These are phyloP conservation scores for Aphanomyces astaci DNA, from an alignment of 352 stramenopile genomes.

Conservation along the genomic window DNA sequence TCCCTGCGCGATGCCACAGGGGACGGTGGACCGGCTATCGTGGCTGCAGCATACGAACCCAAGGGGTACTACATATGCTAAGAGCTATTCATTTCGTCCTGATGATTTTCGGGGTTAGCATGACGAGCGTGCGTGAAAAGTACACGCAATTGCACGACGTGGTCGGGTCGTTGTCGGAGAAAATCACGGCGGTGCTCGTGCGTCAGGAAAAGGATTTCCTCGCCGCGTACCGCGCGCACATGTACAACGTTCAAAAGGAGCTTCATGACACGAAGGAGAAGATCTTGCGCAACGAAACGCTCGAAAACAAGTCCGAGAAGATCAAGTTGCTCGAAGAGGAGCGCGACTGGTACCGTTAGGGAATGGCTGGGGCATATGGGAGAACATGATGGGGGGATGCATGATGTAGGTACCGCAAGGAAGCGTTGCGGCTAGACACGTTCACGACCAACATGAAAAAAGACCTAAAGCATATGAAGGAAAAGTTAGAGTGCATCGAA, in stretches of 20 bases:
- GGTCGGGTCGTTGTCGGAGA: slow-evolving; percentile 74
- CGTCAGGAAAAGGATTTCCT: slow-evolving; percentile 91
- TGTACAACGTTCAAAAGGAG: slow-evolving; percentile 94
- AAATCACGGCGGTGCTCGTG: slow-evolving; percentile 84
- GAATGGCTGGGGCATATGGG: no score
- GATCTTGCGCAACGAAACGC: slow-evolving; percentile 82
- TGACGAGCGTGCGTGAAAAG: slow-evolving; percentile 67
- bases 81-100: neutral
- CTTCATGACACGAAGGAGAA: slow-evolving; percentile 87
- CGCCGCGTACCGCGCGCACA: slow-evolving; percentile 89
- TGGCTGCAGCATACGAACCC: neutral
- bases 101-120: slow-evolving; percentile 30
- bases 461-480: slow-evolving; percentile 88
- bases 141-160: slow-evolving; percentile 75
- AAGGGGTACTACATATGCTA: no score
- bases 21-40: neutral
- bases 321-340: slow-evolving; percentile 91
- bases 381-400: no score
- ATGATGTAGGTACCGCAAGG: slow-evolving; percentile 60
- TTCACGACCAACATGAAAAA: slow-evolving; percentile 89
- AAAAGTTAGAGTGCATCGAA: slow-evolving; percentile 86
- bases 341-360: slow-evolving; percentile 86
- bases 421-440: slow-evolving; percentile 83
- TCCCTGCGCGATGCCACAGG: slow-evolving; percentile 45
- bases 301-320: slow-evolving; percentile 83